Conservation (phyloP, 192 early-diverging fungal genomes). For the Paraglomus occultum region DNA sequence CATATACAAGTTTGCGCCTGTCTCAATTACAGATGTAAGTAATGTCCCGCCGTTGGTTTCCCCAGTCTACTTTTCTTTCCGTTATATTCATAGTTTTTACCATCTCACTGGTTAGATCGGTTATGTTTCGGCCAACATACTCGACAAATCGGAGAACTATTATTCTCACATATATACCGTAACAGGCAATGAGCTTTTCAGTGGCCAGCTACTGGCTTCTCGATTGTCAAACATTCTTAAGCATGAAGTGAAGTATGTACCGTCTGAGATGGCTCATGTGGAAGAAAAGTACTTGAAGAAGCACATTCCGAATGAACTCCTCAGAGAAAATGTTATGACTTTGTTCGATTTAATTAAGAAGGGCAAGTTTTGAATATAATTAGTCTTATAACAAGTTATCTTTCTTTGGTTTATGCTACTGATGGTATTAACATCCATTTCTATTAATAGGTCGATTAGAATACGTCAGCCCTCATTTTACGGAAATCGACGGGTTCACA, state of each 20-base stretch:
- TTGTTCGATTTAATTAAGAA: constrained; percentile 21
- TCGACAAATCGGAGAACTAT: constrained; percentile 27
- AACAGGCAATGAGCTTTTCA: constrained; percentile 4
- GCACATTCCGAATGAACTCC: not conserved
- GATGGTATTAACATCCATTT: too few relatives aligned
- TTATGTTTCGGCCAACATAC: not conserved
- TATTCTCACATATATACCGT: not conserved
- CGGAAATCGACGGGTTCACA: constrained; percentile 14
- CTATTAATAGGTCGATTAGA: not conserved
- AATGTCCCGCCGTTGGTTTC: not conserved
- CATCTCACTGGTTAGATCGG: constrained; percentile 3
- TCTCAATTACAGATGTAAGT: constrained; percentile 23
- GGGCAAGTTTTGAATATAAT: not conserved
- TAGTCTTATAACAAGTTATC: too few relatives aligned
- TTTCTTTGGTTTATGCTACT: too few relatives aligned
- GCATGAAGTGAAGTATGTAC: constrained; percentile 7
- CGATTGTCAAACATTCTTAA: not conserved
- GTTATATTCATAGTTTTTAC: too few relatives aligned
- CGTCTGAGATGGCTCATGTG: constrained; percentile 2
- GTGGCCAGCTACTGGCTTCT: not conserved
- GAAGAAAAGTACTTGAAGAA: constrained; percentile 12
- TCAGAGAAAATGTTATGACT: not conserved
- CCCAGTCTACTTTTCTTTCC: too few relatives aligned
- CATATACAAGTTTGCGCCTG: constrained; percentile 21
- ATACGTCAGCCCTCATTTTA: constrained; percentile 19